A percentile compares a stretch with the other conserved stretches of the same genome.
Conservation (phyloP, 768 basidiomycete species). For the Leccinum arenicola region DNA sequence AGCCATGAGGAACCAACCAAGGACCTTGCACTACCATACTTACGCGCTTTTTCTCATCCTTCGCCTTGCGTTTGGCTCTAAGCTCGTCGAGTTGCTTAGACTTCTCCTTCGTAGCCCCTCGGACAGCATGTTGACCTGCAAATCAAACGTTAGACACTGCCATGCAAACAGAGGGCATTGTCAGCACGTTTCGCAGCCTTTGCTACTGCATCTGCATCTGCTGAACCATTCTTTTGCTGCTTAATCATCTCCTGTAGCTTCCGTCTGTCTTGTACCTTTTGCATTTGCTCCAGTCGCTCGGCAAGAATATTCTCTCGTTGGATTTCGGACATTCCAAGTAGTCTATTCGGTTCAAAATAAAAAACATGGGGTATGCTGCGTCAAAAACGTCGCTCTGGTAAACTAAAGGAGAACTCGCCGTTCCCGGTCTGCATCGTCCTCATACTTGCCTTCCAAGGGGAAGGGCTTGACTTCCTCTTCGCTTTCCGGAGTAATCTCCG, state of each 20-base stretch:
- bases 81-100: constrained; percentile 76
- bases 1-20: constrained; percentile 10
- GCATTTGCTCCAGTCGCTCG: constrained; percentile 75
- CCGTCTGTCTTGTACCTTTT: constrained; percentile 66
- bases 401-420: constrained; percentile 52
- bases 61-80: constrained; percentile 82
- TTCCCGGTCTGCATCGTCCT: constrained; percentile 78
- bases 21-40: constrained; percentile 19
- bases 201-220: constrained; percentile 56
- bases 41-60: constrained; percentile 85
- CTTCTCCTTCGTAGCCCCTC: constrained; percentile 81
- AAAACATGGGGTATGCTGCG: constrained; percentile 11
- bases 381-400: constrained; percentile 28
- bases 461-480: constrained; percentile 71
- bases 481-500: constrained; percentile 59
- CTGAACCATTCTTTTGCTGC: constrained; percentile 51
- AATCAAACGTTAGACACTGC: constrained; percentile 7
- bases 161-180: background rate
- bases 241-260: constrained; percentile 73
- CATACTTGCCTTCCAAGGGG: constrained; percentile 89
- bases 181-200: constrained; percentile 76
- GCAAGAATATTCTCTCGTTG: constrained; percentile 87
- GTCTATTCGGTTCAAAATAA: constrained; percentile 40
- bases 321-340: constrained; percentile 79
- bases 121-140: constrained; percentile 68